phyloP scores from a whole-genome alignment of 805 yeast species.

The Candida insectorum region DNA sequence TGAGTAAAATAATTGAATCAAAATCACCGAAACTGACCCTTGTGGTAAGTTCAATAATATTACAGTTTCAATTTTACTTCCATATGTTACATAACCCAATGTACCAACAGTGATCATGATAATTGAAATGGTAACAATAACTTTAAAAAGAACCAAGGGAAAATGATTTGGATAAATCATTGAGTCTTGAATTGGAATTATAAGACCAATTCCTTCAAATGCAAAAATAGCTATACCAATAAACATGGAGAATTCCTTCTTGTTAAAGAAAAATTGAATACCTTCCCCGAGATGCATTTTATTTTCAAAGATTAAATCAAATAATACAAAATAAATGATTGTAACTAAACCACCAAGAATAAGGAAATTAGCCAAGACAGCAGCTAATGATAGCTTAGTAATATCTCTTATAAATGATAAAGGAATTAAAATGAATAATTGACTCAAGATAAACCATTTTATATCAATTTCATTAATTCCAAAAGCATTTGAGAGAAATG shows the following conservation, averaged over 20 bases:
- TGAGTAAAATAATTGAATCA: constrained; percentile 70
- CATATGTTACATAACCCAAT: constrained; percentile 70
- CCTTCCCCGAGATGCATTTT: constrained; percentile 47
- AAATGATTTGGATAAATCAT: constrained; percentile 74
- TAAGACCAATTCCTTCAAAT: constrained; percentile 82
- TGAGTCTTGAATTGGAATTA: constrained; percentile 79
- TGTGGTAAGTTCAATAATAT: constrained; percentile 73
- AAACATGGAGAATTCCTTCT: constrained; percentile 61
- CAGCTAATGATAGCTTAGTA: constrained; percentile 68
- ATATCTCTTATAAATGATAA: constrained; percentile 72
- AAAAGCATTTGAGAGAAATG: constrained; percentile 56
- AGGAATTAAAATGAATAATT: constrained; percentile 60
- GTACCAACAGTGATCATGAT: constrained; percentile 63
- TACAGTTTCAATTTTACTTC: constrained; percentile 61
- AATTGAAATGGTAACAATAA: constrained; percentile 58
- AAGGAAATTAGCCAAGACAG: constrained; percentile 68
- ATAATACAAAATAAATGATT: constrained; percentile 52
- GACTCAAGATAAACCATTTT: constrained; percentile 49
- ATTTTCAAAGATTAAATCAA: constrained; percentile 38
- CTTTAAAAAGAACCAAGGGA: constrained; percentile 60
- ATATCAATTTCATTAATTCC: constrained; percentile 36
- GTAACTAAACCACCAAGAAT: constrained; percentile 64
- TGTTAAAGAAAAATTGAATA: constrained; percentile 49
- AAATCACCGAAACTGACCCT: constrained; percentile 53
- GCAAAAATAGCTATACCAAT: constrained; percentile 85